Conservation (phyloP, 2,329 filamentous ascomycete species). For the Aureobasidium mangrovei region DNA sequence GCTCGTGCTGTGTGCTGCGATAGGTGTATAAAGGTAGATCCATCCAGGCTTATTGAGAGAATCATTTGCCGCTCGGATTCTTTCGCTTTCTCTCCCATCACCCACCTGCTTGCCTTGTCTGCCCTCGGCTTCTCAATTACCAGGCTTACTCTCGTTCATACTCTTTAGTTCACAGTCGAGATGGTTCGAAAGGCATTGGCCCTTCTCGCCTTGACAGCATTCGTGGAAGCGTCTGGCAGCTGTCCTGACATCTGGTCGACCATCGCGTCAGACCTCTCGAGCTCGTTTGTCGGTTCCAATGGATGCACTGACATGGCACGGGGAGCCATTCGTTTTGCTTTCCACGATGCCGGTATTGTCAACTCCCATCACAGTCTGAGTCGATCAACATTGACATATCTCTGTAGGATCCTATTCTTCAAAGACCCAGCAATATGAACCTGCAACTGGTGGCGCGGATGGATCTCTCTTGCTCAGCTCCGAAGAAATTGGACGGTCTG, state of each 20-base stretch:
- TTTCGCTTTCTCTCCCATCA: no score
- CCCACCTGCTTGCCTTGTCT: no score
- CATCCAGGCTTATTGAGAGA: no score
- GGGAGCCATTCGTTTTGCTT: conserved; percentile 28
- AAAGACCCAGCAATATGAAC: conserved; percentile 20
- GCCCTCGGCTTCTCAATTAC: no score
- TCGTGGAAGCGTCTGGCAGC: not conserved
- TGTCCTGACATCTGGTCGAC: conserved; percentile 26
- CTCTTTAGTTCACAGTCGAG: not conserved
- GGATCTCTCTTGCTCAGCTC: conserved; percentile 36
- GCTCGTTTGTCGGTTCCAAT: conserved; percentile 20
- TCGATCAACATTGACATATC: not conserved
- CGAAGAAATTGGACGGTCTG: conserved; percentile 32
- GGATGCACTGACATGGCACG: conserved; percentile 27
- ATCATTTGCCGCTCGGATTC: no score
- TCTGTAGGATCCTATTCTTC: conserved; percentile 17
- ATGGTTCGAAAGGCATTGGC: not conserved
- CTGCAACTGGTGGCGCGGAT: conserved; percentile 37
- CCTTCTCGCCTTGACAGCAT: not conserved
- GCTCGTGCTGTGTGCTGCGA: no score
- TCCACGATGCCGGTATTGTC: conserved; percentile 36
- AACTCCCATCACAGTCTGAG: not conserved
- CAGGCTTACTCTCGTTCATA: no score
- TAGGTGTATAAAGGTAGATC: no score
- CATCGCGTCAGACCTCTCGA: conserved; percentile 25